phyloP scores from a whole-genome alignment of 192 early-diverging fungal genomes.

The Coemansia sp. region DNA sequence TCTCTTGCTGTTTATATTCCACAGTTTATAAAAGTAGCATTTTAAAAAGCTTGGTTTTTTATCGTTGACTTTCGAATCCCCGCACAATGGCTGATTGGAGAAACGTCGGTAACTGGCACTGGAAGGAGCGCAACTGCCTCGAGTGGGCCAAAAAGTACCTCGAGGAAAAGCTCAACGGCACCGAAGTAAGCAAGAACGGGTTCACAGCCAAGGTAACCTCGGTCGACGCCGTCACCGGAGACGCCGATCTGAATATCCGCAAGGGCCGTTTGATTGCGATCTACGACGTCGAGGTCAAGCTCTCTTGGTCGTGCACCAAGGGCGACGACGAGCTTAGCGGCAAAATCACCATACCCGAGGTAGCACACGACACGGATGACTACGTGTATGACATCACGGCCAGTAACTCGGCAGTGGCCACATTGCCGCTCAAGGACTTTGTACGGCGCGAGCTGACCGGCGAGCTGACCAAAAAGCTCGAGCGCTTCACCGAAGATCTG shows the following conservation, averaged over 20 bases:
- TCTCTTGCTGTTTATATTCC: neutral
- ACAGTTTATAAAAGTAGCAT: neutral
- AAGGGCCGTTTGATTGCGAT: slow-evolving; percentile 96
- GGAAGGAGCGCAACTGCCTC: slow-evolving; percentile 92
- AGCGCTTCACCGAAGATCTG: slow-evolving; percentile 65
- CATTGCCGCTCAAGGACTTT: slow-evolving; percentile 58
- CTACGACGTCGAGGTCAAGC: slow-evolving; percentile 78
- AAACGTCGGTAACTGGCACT: slow-evolving; percentile 68
- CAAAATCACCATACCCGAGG: slow-evolving; percentile 81
- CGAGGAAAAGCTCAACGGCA: slow-evolving; percentile 56
- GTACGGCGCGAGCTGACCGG: slow-evolving; percentile 66
- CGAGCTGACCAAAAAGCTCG: slow-evolving; percentile 59
- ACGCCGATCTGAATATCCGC: slow-evolving; percentile 91
- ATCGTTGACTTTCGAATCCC: neutral
- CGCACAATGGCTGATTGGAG: slow-evolving; percentile 66
- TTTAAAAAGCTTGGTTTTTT: neutral
- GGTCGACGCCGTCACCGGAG: slow-evolving; percentile 70
- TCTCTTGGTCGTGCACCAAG: slow-evolving; percentile 60
- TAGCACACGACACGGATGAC: slow-evolving; percentile 81
- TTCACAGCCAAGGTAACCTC: slow-evolving; percentile 51
- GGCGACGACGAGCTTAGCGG: slow-evolving; percentile 56
- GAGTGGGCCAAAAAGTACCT: slow-evolving; percentile 89
- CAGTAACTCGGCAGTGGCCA: slow-evolving; percentile 13
- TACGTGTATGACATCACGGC: slow-evolving; percentile 76
- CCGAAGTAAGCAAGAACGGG: slow-evolving; percentile 55